A percentile compares a stretch with the other conserved stretches of the same genome.
phyloP scores from a whole-genome alignment of 2,329 filamentous ascomycete species.

The Fusarium lateritium region DNA sequence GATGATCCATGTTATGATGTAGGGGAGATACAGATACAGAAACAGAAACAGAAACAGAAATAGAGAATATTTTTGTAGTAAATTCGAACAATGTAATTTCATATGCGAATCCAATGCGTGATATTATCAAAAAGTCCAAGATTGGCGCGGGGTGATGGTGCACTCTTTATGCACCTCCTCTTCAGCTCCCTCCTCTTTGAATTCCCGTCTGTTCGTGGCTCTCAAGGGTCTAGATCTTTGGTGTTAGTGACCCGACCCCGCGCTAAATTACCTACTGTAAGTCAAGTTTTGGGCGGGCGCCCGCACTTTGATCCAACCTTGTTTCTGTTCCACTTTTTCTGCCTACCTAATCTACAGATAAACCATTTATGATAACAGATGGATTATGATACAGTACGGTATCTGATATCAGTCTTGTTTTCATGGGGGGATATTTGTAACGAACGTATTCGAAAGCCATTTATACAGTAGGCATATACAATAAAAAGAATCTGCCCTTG shows the following conservation, averaged over 20 bases:
- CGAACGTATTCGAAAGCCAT: too few relatives aligned
- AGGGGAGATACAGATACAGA: background rate
- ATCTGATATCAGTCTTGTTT: too few relatives aligned
- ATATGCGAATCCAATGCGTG: too few relatives aligned
- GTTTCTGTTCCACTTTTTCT: slow-evolving; percentile 22
- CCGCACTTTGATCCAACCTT: slow-evolving; percentile 32
- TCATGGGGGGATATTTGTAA: too few relatives aligned
- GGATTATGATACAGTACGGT: too few relatives aligned
- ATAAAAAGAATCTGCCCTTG: background rate
- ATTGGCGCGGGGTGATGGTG: background rate
- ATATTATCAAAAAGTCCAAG: background rate
- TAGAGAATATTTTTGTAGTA: too few relatives aligned
- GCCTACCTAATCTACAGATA: background rate
- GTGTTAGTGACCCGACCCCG: slow-evolving; percentile 25
- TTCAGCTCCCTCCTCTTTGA: background rate
- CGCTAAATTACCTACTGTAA: slow-evolving; percentile 15
- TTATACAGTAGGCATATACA: too few relatives aligned
- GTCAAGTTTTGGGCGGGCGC: slow-evolving; percentile 1
- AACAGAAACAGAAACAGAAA: too few relatives aligned
- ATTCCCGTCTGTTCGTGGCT: background rate
- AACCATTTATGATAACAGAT: background rate
- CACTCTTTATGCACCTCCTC: slow-evolving; percentile 10
- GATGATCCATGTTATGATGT: slow-evolving; percentile 39
- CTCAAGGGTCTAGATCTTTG: slow-evolving; percentile 32
- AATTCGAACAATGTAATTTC: too few relatives aligned